Conservation (phyloP, 2,329 filamentous ascomycete genomes). For the Tolypocladium cylindrosporum region DNA sequence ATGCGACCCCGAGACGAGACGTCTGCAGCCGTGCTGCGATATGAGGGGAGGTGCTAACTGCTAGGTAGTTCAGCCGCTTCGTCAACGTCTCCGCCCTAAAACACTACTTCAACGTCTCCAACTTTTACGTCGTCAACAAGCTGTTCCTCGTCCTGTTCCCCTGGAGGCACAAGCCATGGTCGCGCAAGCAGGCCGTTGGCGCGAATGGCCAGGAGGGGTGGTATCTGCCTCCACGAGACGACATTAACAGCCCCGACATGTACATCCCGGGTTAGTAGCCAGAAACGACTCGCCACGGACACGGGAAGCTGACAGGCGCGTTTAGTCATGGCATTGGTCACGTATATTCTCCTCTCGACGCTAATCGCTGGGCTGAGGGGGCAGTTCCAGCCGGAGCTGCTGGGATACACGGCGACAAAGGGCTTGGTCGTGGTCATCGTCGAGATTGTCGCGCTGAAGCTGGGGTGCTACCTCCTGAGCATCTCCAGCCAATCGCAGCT, state of each 20-base stretch:
- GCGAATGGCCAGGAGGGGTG: constrained; percentile 60
- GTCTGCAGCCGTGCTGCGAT: no score
- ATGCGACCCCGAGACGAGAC: constrained; percentile 18
- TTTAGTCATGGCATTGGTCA: constrained; percentile 85
- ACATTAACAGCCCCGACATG: constrained; percentile 98
- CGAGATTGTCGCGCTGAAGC: constrained; percentile 82
- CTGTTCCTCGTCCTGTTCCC: constrained; percentile 90
- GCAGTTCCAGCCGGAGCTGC: constrained; percentile 85
- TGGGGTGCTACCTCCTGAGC: constrained; percentile 85
- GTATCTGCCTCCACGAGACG: constrained; percentile 87
- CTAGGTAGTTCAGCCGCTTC: constrained; percentile 50
- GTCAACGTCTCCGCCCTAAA: constrained; percentile 90
- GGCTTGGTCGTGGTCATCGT: constrained; percentile 74
- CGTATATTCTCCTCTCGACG: constrained; percentile 90
- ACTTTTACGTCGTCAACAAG: constrained; percentile 92
- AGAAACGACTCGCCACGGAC: no score
- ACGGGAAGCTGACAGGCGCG: constrained; percentile 11
- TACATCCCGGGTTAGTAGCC: constrained; percentile 64
- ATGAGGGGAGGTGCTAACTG: constrained; percentile 5
- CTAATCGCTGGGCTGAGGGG: constrained; percentile 82
- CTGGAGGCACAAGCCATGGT: constrained; percentile 97
- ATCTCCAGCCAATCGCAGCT: constrained; percentile 93
- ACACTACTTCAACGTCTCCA: constrained; percentile 99
- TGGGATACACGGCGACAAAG: constrained; percentile 80
- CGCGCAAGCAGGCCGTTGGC: constrained; percentile 70